These are phyloP conservation scores for Gnomoniopsis sp. DNA, from an alignment of 2,329 filamentous ascomycete genomes.

Conservation along the genomic window DNA sequence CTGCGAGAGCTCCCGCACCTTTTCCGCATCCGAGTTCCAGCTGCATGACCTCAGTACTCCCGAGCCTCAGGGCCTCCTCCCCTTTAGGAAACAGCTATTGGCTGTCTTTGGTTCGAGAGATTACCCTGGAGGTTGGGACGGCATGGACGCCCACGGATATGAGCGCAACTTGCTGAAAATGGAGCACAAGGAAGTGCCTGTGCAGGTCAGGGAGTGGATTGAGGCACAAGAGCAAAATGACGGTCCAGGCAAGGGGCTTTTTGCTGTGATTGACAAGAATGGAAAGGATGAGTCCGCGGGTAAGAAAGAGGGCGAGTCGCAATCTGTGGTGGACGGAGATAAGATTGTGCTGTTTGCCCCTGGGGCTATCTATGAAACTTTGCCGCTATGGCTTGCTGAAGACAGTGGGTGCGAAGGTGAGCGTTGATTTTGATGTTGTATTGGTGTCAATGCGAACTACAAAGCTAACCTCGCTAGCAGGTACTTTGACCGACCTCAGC, in stretches of 20 bases:
- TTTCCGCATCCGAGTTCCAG: conserved; percentile 38
- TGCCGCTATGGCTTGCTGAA: conserved; percentile 48
- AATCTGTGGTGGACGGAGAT: conserved; percentile 28
- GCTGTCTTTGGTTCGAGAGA: conserved; percentile 35
- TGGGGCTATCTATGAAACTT: conserved; percentile 45
- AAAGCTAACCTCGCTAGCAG: conserved; percentile 14
- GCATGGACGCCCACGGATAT: conserved; percentile 48
- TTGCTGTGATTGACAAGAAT: conserved; percentile 38
- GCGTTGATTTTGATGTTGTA: neutral
- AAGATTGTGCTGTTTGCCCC: conserved; percentile 49
- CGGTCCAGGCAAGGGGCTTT: conserved; percentile 35
- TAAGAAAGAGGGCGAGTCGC: conserved; percentile 20
- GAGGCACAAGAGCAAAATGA: conserved; percentile 36
- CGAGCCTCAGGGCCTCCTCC: conserved; percentile 35
- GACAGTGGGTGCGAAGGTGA: conserved; percentile 39
- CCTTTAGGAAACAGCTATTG: conserved; percentile 38
- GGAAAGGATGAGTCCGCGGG: conserved; percentile 28
- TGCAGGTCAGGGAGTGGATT: conserved; percentile 45
- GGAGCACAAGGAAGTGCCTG: conserved; percentile 41
- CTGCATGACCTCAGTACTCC: conserved; percentile 39
- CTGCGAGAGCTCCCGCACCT: conserved; percentile 33
- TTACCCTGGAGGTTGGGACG: conserved; percentile 51
- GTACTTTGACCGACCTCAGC: conserved; percentile 23
- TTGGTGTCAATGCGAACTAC: neutral
- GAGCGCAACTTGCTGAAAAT: conserved; percentile 46